phyloP scores from a whole-genome alignment of 2,329 filamentous ascomycete genomes.

The Phyllosticta capitalensis region DNA sequence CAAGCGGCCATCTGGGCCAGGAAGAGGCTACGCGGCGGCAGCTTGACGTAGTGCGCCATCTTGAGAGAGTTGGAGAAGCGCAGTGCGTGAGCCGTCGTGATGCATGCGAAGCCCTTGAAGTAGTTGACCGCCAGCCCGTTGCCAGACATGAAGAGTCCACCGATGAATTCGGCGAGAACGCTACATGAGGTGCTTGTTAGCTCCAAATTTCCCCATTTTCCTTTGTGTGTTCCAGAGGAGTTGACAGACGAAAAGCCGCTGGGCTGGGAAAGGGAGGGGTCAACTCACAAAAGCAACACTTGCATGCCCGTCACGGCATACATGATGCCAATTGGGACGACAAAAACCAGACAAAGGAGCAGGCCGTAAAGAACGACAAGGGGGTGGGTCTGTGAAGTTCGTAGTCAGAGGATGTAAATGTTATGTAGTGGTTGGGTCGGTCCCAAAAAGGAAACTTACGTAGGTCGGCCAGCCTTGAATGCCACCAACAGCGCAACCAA shows the following conservation, averaged over 20 bases:
- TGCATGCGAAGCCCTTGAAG: slow-evolving; percentile 12
- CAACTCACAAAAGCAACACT: slow-evolving; percentile 30
- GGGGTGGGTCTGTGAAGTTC: slow-evolving; percentile 36
- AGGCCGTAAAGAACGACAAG: slow-evolving; percentile 45
- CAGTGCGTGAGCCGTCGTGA: slow-evolving; percentile 12
- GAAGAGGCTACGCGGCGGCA: slow-evolving; percentile 58
- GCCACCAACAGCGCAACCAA: slow-evolving; percentile 35
- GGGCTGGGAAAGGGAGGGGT: neutral
- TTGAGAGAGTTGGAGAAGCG: slow-evolving; percentile 17
- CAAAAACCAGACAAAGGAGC: slow-evolving; percentile 41
- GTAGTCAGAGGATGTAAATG: too few relatives aligned
- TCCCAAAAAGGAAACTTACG: too few relatives aligned
- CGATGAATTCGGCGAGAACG: slow-evolving; percentile 40
- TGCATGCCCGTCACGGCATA: slow-evolving; percentile 46
- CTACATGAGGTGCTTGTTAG: slow-evolving; percentile 19
- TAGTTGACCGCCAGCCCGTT: slow-evolving; percentile 13
- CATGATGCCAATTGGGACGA: slow-evolving; percentile 45
- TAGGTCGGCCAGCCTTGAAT: slow-evolving; percentile 43
- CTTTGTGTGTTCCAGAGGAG: too few relatives aligned
- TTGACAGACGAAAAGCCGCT: too few relatives aligned
- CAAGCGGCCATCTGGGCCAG: slow-evolving; percentile 56
- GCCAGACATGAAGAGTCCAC: slow-evolving; percentile 9
- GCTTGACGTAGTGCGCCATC: slow-evolving; percentile 44
- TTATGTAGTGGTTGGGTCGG: too few relatives aligned
- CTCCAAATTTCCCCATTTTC: too few relatives aligned